Evolutionary conservation across 306 rosid genomes (phyloP), one percentile per base, ranked within the genome.

Genomic region (Cucurbita argyrosperma): DNA sequence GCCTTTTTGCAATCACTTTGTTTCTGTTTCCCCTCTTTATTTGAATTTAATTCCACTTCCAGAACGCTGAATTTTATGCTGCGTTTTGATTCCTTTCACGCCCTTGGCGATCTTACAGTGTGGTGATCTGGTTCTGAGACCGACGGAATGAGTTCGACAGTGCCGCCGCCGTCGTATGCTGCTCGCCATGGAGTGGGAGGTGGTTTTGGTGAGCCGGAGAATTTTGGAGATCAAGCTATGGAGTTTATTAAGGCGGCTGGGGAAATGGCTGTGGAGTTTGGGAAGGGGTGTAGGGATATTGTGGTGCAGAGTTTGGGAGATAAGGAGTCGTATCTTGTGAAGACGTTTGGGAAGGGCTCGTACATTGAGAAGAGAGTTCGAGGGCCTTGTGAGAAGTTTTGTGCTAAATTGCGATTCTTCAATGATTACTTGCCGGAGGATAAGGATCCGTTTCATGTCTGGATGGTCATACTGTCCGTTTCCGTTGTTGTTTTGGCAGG

Each of bases 221-320:
- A 79, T 52, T 63, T 82, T 30, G 82, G 79, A 80, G 90, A 82
- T 18, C 82, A 85, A 37, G 76, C 79, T 35, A 76, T 76, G 79
- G 98, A 94, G 88, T 94, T 94, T 69, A 63, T 86, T 58, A 85
- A 77, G 65, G 98, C 96, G 56, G 88, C 79, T 75, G 87, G 83
- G 73, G 98, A 94, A 83, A 88, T 94, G 82, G 75, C 91, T 5
- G 87, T 91, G 82, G 95, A 78, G 84, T 88, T 89, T 23, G 92
- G 92, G 53, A 94, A 87, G 78, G 97, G 97, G 5, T 94, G 98
- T 56, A 87, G 97, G 71, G 98, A 90, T 80, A 82, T 94, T 74
- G 89, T 85, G 77, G 78, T 77, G 80, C 98, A 94, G 86, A 94
- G 90, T 71, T 45, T 94, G 30, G 84, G 84, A 66, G 83, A 87